Evolutionary conservation across 2,329 filamentous ascomycete genomes (phyloP).

Genomic region (Coniochaeta ligniaria): DNA sequence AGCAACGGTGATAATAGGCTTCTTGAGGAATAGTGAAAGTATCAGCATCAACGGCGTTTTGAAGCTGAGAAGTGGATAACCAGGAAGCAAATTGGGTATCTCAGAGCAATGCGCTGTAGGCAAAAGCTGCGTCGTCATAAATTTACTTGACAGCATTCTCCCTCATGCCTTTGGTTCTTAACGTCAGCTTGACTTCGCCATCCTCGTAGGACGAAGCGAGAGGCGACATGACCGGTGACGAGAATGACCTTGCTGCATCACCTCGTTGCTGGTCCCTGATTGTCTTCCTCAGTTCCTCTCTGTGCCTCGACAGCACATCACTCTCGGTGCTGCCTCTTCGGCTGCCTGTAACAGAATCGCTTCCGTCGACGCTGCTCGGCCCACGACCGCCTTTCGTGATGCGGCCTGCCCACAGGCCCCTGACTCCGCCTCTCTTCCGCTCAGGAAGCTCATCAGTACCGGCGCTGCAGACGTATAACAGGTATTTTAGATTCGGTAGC

Average conservation of each 20-base stretch:
- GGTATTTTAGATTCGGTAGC: constrained; percentile 85
- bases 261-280: constrained; percentile 18
- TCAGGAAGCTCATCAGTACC: constrained; percentile 59
- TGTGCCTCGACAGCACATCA: constrained; percentile 28
- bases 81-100: not conserved
- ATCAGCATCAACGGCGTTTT: not conserved
- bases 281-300: constrained; percentile 33
- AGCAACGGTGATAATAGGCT: not conserved
- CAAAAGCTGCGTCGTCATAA: not conserved
- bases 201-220: constrained; percentile 34
- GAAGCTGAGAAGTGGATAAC: not conserved
- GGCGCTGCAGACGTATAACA: constrained; percentile 82
- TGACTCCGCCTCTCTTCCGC: constrained; percentile 53
- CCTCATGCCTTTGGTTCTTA: constrained; percentile 49
- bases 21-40: not conserved
- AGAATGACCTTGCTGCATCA: not conserved
- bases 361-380: constrained; percentile 28
- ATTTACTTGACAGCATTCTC: constrained; percentile 22
- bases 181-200: constrained; percentile 36
- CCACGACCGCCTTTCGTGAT: constrained; percentile 25
- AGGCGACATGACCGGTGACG: constrained; percentile 5
- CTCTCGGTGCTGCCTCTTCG: constrained; percentile 37
- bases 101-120: not conserved
- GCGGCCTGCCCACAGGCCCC: constrained; percentile 48
- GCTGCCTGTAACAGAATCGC: constrained; percentile 9